Percentiles rank a stretch among this genome's conserved stretches.
Conservation (phyloP, 495 filamentous ascomycete species). For the Parachaetomium inaequale region DNA sequence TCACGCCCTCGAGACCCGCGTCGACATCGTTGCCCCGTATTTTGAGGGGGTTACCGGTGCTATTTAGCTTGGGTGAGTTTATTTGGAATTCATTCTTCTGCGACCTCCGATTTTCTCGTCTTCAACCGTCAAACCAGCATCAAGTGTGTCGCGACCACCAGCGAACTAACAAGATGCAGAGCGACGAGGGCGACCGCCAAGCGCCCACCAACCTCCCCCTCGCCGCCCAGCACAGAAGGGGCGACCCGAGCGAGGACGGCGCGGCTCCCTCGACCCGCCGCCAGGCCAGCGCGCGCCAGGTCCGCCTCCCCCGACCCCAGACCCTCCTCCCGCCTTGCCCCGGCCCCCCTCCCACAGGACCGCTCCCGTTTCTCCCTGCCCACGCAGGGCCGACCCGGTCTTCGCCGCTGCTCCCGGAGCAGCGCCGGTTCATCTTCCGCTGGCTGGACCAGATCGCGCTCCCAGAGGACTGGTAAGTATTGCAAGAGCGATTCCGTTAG, state of each 20-base stretch:
- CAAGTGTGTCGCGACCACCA: not conserved
- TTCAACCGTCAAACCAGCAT: not conserved
- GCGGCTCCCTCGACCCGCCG: not conserved
- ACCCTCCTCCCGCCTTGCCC: not conserved
- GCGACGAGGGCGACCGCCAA: not conserved
- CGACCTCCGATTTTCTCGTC: not conserved
- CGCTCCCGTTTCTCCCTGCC: not conserved
- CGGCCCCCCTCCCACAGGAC: not conserved
- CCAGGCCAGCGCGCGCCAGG: not conserved
- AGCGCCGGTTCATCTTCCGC: not conserved
- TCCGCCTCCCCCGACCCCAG: not conserved
- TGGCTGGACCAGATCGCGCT: constrained; percentile 9
- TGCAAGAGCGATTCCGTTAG: not conserved
- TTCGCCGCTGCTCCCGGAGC: not conserved
- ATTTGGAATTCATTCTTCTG: not conserved
- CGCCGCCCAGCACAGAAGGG: not conserved
- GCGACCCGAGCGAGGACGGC: not conserved
- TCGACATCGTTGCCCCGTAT: constrained; percentile 4
- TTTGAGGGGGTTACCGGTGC: not conserved
- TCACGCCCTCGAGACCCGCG: not conserved
- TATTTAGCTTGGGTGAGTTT: not conserved
- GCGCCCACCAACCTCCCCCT: not conserved
- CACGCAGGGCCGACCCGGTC: not conserved
- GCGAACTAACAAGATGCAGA: constrained; percentile 10
- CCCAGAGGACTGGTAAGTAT: constrained; percentile 13